These are phyloP conservation scores for Fragilariopsis cylindrus DNA, from an alignment of 108 stramenopile genomes.

Conservation along the genomic window DNA sequence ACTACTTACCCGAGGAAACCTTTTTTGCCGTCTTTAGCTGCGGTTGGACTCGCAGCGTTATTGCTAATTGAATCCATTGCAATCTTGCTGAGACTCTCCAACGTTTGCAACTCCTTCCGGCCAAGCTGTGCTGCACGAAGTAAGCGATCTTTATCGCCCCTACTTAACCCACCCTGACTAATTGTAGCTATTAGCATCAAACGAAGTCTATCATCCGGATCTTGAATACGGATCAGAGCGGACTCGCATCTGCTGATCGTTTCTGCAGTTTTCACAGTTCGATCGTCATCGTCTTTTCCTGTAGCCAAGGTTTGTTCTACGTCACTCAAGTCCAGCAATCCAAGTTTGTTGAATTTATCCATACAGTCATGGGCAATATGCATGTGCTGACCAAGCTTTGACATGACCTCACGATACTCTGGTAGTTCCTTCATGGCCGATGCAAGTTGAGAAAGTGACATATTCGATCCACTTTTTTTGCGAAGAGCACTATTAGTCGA, in stretches of 20 bases:
- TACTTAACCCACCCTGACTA: slow-evolving; percentile 73
- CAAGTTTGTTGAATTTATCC: slow-evolving; percentile 70
- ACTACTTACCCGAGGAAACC: slow-evolving; percentile 42
- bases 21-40: slow-evolving; percentile 26
- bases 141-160: slow-evolving; percentile 60
- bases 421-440: slow-evolving; percentile 90
- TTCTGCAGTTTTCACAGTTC: slow-evolving; percentile 57
- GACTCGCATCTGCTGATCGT: slow-evolving; percentile 67
- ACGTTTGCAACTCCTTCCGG: slow-evolving; percentile 44
- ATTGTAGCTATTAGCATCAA: slow-evolving; percentile 85
- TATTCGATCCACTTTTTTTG: slow-evolving; percentile 41
- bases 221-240: slow-evolving; percentile 44
- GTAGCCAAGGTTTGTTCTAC: slow-evolving; percentile 94
- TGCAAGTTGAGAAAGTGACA: slow-evolving; percentile 89
- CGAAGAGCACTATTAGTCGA: slow-evolving; percentile 47
- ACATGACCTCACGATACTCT: slow-evolving; percentile 93
- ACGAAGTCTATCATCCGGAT: slow-evolving; percentile 68
- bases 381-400: slow-evolving; percentile 94
- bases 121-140: slow-evolving; percentile 71
- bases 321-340: slow-evolving; percentile 80
- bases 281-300: slow-evolving; percentile 85
- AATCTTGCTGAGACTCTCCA: slow-evolving; percentile 67
- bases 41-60: slow-evolving; percentile 22
- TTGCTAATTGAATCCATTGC: slow-evolving; percentile 46
- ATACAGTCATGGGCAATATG: slow-evolving; percentile 91